phyloP scores from a whole-genome alignment of 164 flowering plant species.

The Piper longum region DNA sequence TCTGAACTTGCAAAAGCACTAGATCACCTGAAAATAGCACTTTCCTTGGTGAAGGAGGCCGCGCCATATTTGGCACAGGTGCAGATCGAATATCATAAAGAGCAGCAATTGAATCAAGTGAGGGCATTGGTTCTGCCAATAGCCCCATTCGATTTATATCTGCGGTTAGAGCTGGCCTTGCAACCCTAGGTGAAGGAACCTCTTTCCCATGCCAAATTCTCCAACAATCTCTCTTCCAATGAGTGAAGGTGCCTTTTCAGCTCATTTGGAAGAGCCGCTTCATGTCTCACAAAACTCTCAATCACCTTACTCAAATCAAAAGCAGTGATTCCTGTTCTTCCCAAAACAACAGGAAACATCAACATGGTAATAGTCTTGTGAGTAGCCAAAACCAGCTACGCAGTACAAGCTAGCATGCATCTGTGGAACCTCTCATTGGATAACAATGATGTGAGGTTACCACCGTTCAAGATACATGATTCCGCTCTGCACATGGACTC shows the following conservation, averaged over 20 bases:
- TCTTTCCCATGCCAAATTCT: conserved; percentile 97
- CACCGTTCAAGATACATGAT: conserved; percentile 54
- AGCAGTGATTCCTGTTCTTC: conserved; percentile 92
- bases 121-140: conserved; percentile 96
- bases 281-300: conserved; percentile 95
- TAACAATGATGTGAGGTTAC: conserved; percentile 72
- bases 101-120: conserved; percentile 79
- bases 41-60: conserved; percentile 9
- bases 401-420: conserved; percentile 98
- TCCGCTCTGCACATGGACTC: conserved; percentile 93
- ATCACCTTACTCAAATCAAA: conserved; percentile 99
- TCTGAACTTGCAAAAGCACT: background rate
- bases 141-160: conserved; percentile 73
- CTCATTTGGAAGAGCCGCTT: conserved; percentile 91
- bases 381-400: conserved; percentile 89
- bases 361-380: conserved; percentile 90
- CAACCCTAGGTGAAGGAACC: conserved; percentile 89
- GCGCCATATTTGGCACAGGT: conserved; percentile 32
- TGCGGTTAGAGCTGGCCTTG: conserved; percentile 55
- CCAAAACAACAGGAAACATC: conserved; percentile 80
- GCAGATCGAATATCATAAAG: conserved; percentile 49
- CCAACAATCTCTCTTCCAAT: conserved; percentile 85
- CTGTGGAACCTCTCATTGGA: conserved; percentile 97
- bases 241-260: conserved; percentile 84
- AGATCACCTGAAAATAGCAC: background rate